Percentiles rank a stretch among this genome's conserved stretches.
phyloP scores from a whole-genome alignment of 1,139 yeast species.

The Lodderomyces orthopsilosis region DNA sequence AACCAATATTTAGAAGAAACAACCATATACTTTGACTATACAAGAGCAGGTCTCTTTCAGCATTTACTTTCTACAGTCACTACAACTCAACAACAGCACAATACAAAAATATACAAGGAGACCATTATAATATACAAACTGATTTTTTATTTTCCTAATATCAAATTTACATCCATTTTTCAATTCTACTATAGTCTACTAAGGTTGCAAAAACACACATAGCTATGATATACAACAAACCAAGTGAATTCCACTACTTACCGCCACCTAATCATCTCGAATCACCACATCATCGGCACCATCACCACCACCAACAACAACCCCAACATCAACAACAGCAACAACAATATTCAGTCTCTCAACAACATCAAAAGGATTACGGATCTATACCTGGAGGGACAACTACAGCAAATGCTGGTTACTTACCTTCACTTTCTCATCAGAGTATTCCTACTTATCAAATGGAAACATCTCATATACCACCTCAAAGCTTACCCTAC shows the following conservation, averaged over 20 bases:
- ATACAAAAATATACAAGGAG: no score
- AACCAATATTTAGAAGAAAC: no score
- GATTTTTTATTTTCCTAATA: no score
- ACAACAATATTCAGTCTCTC: constrained; percentile 4
- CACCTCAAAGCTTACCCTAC: neutral
- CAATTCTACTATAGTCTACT: no score
- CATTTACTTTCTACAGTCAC: no score
- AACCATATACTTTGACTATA: no score
- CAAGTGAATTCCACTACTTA: neutral
- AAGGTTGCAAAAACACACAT: neutral
- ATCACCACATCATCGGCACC: constrained; percentile 1
- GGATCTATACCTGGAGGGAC: neutral
- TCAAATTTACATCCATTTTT: neutral
- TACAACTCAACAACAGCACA: no score
- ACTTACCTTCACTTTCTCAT: neutral
- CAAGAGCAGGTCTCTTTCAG: neutral
- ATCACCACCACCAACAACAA: constrained; percentile 4
- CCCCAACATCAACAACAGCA: constrained; percentile 6
- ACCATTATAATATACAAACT: no score
- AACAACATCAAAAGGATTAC: neutral
- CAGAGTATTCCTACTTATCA: neutral
- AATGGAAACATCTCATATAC: neutral
- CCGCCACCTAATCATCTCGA: neutral
- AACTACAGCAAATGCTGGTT: neutral
- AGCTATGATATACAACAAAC: neutral